Evolutionary conservation across 2,329 filamentous ascomycete species (phyloP).

Genomic region (Tolypocladium inflatum): DNA sequence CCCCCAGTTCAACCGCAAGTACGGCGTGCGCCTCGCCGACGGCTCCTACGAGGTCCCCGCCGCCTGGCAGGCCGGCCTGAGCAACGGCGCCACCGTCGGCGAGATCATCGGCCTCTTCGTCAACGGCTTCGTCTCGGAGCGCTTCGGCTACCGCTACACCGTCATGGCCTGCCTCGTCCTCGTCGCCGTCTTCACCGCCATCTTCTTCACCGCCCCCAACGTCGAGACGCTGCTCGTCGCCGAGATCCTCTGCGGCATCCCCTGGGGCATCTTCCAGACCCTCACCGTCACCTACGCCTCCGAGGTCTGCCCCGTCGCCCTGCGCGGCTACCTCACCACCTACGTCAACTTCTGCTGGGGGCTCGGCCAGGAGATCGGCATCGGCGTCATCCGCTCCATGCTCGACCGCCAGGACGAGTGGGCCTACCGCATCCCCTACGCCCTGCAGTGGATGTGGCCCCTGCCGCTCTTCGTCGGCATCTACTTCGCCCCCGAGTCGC

Average conservation of each 20-base stretch:
- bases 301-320: constrained; percentile 63
- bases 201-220: constrained; percentile 56
- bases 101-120: constrained; percentile 58
- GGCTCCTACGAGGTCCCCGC: constrained; percentile 48
- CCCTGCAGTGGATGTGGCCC: constrained; percentile 72
- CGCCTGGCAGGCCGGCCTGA: constrained; percentile 52
- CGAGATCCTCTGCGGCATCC: constrained; percentile 54
- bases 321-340: constrained; percentile 63
- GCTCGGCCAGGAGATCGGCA: constrained; percentile 63
- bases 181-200: constrained; percentile 47
- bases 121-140: constrained; percentile 56
- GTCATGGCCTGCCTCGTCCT: constrained; percentile 47
- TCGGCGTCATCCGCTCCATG: constrained; percentile 64
- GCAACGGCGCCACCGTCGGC: constrained; percentile 36
- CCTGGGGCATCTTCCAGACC: constrained; percentile 51
- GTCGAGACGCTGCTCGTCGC: constrained; percentile 49
- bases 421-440: constrained; percentile 63
- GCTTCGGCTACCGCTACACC: constrained; percentile 58
- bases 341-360: constrained; percentile 75
- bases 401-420: constrained; percentile 55
- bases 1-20: constrained; percentile 48
- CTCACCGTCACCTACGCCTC: constrained; percentile 57
- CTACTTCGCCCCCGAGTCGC: constrained; percentile 59
- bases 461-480: constrained; percentile 57
- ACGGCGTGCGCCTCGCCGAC: constrained; percentile 36